Percentiles rank a stretch among this genome's conserved stretches.
Evolutionary conservation across 2,329 filamentous ascomycete genomes (phyloP).

Genomic region (Ophiosphaerella herpotricha): DNA sequence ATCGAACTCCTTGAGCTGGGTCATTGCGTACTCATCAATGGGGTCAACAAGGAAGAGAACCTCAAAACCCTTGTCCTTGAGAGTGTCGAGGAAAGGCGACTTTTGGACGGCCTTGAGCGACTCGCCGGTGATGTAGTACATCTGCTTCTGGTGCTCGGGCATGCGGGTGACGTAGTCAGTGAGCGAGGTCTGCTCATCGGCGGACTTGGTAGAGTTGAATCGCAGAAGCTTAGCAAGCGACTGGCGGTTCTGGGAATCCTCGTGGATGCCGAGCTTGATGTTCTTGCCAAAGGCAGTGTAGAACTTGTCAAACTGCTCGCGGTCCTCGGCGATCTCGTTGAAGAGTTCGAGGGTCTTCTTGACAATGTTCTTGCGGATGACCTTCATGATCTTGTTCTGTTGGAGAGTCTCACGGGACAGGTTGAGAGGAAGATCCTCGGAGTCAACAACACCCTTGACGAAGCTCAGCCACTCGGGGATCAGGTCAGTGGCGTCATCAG

Average conservation of each 20-base stretch:
- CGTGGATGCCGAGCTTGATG: conserved; percentile 99
- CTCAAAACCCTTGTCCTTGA: conserved; percentile 99
- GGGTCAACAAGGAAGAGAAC: conserved; percentile 99
- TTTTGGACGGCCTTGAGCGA: conserved; percentile 97
- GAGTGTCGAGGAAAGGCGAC: conserved; percentile 97
- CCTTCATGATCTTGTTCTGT: conserved; percentile 99
- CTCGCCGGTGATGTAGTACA: conserved; percentile 99
- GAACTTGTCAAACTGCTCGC: conserved; percentile 99
- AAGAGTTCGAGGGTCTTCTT: conserved; percentile 99
- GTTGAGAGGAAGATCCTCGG: conserved; percentile 98
- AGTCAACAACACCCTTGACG: conserved; percentile 99
- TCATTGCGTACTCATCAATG: conserved; percentile 99
- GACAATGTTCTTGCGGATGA: conserved; percentile 99
- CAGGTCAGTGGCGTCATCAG: conserved; percentile 97
- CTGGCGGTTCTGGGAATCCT: conserved; percentile 96
- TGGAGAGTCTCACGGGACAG: conserved; percentile 99
- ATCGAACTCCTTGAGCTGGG: conserved; percentile 99
- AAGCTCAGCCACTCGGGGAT: conserved; percentile 99
- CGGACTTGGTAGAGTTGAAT: conserved; percentile 99
- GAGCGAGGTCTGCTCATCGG: conserved; percentile 92
- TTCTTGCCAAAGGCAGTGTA: conserved; percentile 99
- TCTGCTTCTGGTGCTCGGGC: conserved; percentile 99
- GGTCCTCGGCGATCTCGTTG: conserved; percentile 98
- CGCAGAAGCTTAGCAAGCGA: conserved; percentile 96
- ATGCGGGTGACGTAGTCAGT: conserved; percentile 98